Base-by-base conservation (phyloP, 768 basidiomycete species). In the Trametes meyenii region DNA sequence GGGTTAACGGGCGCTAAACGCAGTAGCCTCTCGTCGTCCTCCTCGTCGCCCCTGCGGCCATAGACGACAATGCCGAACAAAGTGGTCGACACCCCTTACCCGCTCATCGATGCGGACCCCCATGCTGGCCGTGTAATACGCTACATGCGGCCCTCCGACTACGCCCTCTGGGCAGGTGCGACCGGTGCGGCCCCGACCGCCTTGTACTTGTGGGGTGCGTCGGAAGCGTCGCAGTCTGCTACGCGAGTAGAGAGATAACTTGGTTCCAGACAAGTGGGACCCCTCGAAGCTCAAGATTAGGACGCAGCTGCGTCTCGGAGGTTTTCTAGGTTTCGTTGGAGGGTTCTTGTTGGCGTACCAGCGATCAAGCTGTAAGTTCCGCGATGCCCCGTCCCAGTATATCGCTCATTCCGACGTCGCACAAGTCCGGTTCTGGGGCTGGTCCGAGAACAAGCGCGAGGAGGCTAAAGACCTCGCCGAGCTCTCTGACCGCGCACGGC, bases 271-370 rank as follows among this genome's bases (percentile, higher is more conserved):
- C 62, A 75, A 78, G 72, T 79, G 79, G 26, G 81, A 84, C 61
- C 76, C 78, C 7, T 71, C 72, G 42, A 76, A 73, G 63, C 11
- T 73, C 65, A 75, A 71, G 56, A 68, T 79, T 51, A 74, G 75
- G 56, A 74, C 78, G 0, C 72, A 76, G 58, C 72, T 81, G 46
- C 76, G 80, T 58, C 73, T 90, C 12, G 88, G 88, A 39, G 90
- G 89, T 10, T 75, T 90, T 66, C 76, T 98, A 50, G 96, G 96
- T 11, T 92, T 96, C 75, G 72, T 86, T 55, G 95, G 91, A 12
- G 96, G 96, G 19, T 98, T 98, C 83, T 73, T 98, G 70, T 72
- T 96, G 55, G 93, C 96, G 10, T 98, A 98, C 77, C 93, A 96
- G 76, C 82, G 89, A 56, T 94, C 92, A 36, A 90, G 88, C 69